Evolutionary conservation across 2,329 filamentous ascomycete species (phyloP).

Genomic region (Fonsecaea multimorphosa): DNA sequence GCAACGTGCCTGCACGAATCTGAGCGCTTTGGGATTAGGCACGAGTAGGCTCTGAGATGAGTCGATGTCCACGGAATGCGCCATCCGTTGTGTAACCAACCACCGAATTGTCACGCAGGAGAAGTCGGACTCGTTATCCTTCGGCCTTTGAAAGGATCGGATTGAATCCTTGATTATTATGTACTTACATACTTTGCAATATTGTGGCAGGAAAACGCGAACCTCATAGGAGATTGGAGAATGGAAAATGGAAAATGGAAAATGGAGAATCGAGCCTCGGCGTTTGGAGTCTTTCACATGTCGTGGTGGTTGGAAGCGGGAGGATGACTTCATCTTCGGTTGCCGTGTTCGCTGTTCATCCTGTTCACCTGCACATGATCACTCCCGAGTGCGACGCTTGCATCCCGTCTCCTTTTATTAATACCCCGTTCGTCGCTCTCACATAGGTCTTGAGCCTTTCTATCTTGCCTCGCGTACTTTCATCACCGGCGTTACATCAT

Average conservation of each 20-base stretch:
- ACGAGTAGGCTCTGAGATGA: too few species aligned
- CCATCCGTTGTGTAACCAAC: not conserved
- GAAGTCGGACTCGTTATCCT: not conserved
- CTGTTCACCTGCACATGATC: constrained; percentile 27
- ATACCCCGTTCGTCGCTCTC: constrained; percentile 7
- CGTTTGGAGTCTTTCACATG: constrained; percentile 31
- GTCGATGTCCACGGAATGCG: too few species aligned
- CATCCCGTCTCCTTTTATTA: constrained; percentile 2
- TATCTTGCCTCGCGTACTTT: not conserved
- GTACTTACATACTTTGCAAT: too few species aligned
- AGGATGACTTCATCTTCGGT: constrained; percentile 32
- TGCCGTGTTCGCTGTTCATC: constrained; percentile 10
- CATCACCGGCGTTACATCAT: not conserved
- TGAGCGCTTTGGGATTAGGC: too few species aligned
- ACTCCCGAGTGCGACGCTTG: constrained; percentile 9
- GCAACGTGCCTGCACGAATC: too few species aligned
- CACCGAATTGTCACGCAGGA: not conserved
- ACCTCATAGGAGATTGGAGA: too few species aligned
- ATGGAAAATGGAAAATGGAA: too few species aligned
- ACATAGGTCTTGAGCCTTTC: not conserved
- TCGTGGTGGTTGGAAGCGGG: not conserved
- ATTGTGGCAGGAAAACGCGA: too few species aligned
- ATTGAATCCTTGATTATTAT: not conserved
- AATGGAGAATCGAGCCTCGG: constrained; percentile 16
- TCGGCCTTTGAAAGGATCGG: not conserved